Base-by-base conservation (phyloP, 305 asterid genomes). In the Stenogyne calaminthoides region DNA sequence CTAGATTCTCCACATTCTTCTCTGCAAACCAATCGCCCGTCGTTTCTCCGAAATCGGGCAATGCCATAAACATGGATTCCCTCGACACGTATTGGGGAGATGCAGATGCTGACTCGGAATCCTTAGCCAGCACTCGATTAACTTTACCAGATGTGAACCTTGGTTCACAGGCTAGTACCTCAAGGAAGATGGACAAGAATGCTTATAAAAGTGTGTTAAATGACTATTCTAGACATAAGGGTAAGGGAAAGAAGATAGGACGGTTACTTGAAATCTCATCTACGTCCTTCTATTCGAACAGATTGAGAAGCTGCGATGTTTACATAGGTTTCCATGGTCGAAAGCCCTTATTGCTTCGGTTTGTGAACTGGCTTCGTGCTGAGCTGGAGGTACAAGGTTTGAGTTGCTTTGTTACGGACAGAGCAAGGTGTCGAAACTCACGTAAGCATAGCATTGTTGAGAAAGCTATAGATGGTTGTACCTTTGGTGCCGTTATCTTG, bases 371-470 rank as follows among this genome's bases (percentile, higher is more conserved):
- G 97, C 93, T 92, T 66, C 93, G 89, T 22, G 95, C 96, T 3
- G 97, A 92, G 85, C 70, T 92, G 61, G 97, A 92, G 76, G 87
- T 77, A 72, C 98, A 89, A 79, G 98, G 98, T n/a, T 71, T 92
- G 85, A 90, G 95, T 74, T 89, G 98, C 81, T 87, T 88, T 25
- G 87, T 92, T 7, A 84, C 98, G 0, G 96, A 92, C 75, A 76
- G 95, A 61, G 82, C 95, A 11, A 82, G 86, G 62, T 87, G 90
- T 74, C 80, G 87, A n/a, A 90, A 81, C 63, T 83, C 92, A 14
- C 83, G 98, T 27, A 90, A 90, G 75, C 98, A 87, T 76, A 71
- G 76, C 57, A 74, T 81, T 66, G 88, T 86, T 18, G 91, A 87
- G 78, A 89, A 73, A 76, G 95, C 88, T 47, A 89, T 92, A 93